A percentile compares a stretch with the other conserved stretches of the same genome.
phyloP scores from a whole-genome alignment of 169 alveolate species.

The Perkinsus chesapeaki region DNA sequence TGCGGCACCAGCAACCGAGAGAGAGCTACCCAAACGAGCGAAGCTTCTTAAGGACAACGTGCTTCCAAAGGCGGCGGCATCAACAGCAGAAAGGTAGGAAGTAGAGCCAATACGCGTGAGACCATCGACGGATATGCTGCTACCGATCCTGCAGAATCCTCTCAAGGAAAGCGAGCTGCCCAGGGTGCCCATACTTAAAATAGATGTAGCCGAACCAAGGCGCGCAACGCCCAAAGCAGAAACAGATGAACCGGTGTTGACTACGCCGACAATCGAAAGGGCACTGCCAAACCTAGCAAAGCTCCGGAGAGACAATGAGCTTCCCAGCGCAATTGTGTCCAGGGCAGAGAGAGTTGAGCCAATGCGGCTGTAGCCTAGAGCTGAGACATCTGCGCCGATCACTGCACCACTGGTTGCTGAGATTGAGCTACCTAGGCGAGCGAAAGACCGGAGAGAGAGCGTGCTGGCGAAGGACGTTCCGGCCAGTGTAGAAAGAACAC shows the following conservation, averaged over 20 bases:
- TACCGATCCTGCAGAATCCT: background rate
- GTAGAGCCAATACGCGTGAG: conserved; percentile 7
- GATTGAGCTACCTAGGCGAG: background rate
- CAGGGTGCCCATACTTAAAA: background rate
- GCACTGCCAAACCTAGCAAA: conserved; percentile 12
- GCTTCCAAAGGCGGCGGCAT: background rate
- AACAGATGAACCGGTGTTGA: background rate
- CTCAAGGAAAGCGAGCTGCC: background rate
- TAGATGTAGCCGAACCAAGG: background rate
- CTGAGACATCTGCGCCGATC: background rate
- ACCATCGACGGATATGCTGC: background rate
- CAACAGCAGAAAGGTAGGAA: background rate
- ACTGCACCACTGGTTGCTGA: background rate
- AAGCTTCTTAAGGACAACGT: background rate
- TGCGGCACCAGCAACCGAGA: background rate
- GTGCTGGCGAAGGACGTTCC: background rate
- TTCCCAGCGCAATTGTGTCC: background rate
- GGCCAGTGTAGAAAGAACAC: background rate
- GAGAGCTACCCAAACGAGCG: background rate
- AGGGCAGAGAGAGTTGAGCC: background rate
- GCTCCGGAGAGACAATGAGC: background rate
- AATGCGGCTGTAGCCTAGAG: conserved; percentile 15
- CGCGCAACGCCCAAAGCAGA: background rate
- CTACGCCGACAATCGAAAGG: background rate
- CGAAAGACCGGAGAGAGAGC: background rate